Evolutionary conservation across 306 rosid species (phyloP), one percentile per base, ranked within the genome.

Genomic region (Macrotyloma uniflorum): DNA sequence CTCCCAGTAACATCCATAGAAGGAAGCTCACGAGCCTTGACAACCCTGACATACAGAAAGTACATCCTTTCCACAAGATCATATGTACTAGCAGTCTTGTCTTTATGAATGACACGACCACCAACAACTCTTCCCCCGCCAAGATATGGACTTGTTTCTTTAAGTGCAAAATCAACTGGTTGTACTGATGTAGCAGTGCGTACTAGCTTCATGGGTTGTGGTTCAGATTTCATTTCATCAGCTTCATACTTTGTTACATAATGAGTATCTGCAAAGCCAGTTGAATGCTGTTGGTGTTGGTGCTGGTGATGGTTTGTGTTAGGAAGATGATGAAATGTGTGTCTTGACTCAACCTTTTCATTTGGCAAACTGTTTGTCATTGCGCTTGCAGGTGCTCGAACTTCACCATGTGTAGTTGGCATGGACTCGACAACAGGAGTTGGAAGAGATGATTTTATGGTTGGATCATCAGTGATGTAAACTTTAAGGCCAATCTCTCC

Each of bases 91-190:
- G 94, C 73, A 8, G 93, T 81, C 88, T 94, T 94, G 88, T 94
- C 91, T 74, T 86, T 76, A 0, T 85, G 94, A 47, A 91, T 75
- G 6, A 93, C 89, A 4, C 90, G 96, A 3, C 94, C 98, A 1
- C 96, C 97, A 4, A 92, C 91, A 47, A 94, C 97, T 79, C 93
- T 86, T 46, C 97, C 98, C 15, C 97, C 97, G 1, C 98, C 98
- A 1, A 94, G 96, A 70, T 81, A 91, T 13, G 98, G 98, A 68
- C 97, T 94, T 12, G 98, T 94, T 91, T 92, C 97, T 78, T 92
- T 94, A 1, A 94, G 88, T 5, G 96, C 90, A 72, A 72, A 94
- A 62, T 94, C 98, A 26, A 86, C 92, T 2, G 95, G 95, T 58
- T 93, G 98, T 4, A 83, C 70, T 1, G 95, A 86, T 45, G 88